A percentile compares a stretch with the other conserved stretches of the same genome.
phyloP scores from a whole-genome alignment of 2,329 filamentous ascomycete genomes.

The Myriosclerotinia duriaeana region DNA sequence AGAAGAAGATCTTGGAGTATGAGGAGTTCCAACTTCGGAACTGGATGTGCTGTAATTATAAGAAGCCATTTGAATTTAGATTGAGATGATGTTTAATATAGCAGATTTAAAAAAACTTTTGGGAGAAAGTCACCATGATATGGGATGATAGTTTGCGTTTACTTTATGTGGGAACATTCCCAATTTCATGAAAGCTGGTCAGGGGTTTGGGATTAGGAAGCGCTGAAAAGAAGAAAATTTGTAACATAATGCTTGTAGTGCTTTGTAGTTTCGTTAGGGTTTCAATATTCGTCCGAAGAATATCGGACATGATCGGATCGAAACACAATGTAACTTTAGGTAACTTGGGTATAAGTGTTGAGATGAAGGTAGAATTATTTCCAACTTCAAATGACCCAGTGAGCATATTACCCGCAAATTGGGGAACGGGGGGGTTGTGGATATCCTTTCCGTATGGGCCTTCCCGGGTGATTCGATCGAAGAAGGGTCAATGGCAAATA shows the following conservation, averaged over 20 bases:
- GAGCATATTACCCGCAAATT: neutral
- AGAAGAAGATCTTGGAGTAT: conserved; percentile 33
- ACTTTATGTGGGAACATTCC: conserved; percentile 29
- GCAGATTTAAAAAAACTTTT: conserved; percentile 19
- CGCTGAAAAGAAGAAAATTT: conserved; percentile 20
- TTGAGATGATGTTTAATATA: conserved; percentile 3
- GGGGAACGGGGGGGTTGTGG: neutral
- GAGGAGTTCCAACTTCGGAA: conserved; percentile 31
- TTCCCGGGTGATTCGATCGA: neutral
- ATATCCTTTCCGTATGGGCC: neutral
- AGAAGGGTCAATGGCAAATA: too few relatives aligned
- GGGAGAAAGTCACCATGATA: conserved; percentile 31
- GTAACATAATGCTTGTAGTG: conserved; percentile 30
- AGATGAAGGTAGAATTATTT: neutral
- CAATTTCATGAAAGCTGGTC: conserved; percentile 9
- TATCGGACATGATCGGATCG: neutral
- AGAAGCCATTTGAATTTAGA: conserved; percentile 35
- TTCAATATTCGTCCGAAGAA: conserved; percentile 28
- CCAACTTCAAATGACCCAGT: neutral
- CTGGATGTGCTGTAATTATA: conserved; percentile 33
- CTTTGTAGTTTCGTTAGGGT: conserved; percentile 36
- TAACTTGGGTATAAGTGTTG: neutral
- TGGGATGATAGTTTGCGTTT: conserved; percentile 24
- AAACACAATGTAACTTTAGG: too few relatives aligned
- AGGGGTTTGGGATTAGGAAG: neutral